Base-by-base conservation (phyloP, 1,284 basidiomycete genomes). In the Austroboletus olivaceoglutinosus region DNA sequence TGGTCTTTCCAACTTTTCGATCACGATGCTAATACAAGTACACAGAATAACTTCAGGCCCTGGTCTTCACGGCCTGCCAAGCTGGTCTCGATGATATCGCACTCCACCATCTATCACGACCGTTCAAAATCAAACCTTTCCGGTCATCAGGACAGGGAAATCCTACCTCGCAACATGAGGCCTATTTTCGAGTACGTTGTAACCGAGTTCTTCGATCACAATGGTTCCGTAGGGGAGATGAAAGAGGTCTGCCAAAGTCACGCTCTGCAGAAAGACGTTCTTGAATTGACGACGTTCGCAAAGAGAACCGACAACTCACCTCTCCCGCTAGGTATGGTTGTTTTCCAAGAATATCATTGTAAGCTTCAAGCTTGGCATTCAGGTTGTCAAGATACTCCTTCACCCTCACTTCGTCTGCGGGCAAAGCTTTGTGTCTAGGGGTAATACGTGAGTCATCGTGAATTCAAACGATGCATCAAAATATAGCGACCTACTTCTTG, bases 181-280 rank as follows among this genome's bases (percentile, higher is more conserved):
- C 16, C 61, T 52, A 21, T 27, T 54, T 29, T 58, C 51, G 34
- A 66, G 53, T 19, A 69, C 22, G 21, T 60, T 33, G 37, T 50
- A 67, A 12, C 47, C 55, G 16, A 69, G 52, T 30, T 56, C 54
- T 43, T 69, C 64, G 7, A 68, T 47, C 41, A 77, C 61, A 45
- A 70, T 55, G 15, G 59, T 41, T 13, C 68, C 77, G 49, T 73
- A 76, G 0, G 82, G 77, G 3, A 84, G 64, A 55, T 84, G 80
- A 67, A 75, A 82, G 9, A 85, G 61, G 58, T 85, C 82, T 1
- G 75, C 80, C n/a, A 84, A 66, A 6, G 78, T 78, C 15, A 81
- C 29, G 40, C 69, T 64, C 76, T 80, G 53, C 36, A 29, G 6
- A 47, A 41, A 40, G 16, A 31, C 2, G 16, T 29, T 19, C 8